Conservation (phyloP, 2,329 filamentous ascomycete genomes). For the Rutstroemia sp. region DNA sequence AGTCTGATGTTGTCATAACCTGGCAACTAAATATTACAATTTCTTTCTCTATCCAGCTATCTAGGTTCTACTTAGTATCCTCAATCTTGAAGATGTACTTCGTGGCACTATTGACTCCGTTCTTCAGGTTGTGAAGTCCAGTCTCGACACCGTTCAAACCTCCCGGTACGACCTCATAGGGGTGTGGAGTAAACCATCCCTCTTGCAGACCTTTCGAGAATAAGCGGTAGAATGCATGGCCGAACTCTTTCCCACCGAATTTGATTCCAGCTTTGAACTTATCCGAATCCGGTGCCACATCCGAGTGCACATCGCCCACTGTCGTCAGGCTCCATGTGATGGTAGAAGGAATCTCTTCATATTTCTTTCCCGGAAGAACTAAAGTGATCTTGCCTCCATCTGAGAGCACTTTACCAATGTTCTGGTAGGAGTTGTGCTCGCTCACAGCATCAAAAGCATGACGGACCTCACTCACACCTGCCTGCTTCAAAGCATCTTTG, state of each 20-base stretch:
- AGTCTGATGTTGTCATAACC: background rate
- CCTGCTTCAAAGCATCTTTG: conserved; percentile 23
- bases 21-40: background rate
- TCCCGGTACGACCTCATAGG: conserved; percentile 42
- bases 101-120: conserved; percentile 52
- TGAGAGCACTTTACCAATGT: conserved; percentile 22
- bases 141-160: conserved; percentile 41
- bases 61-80: conserved; percentile 19
- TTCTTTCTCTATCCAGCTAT: background rate
- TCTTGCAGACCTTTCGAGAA: conserved; percentile 37
- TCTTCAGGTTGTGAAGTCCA: conserved; percentile 47
- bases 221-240: conserved; percentile 21
- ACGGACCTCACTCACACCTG: conserved; percentile 18
- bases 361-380: conserved; percentile 37
- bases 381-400: conserved; percentile 31
- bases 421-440: conserved; percentile 24
- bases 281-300: conserved; percentile 8
- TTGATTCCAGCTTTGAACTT: conserved; percentile 17
- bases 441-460: conserved; percentile 26
- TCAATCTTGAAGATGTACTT: conserved; percentile 52
- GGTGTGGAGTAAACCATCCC: conserved; percentile 43
- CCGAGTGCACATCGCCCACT: conserved; percentile 21
- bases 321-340: conserved; percentile 16
- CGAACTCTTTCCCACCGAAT: conserved; percentile 22
- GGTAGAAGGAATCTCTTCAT: conserved; percentile 29